Evolutionary conservation across 495 filamentous ascomycete genomes (phyloP).

Genomic region (Durotheca rogersii): DNA sequence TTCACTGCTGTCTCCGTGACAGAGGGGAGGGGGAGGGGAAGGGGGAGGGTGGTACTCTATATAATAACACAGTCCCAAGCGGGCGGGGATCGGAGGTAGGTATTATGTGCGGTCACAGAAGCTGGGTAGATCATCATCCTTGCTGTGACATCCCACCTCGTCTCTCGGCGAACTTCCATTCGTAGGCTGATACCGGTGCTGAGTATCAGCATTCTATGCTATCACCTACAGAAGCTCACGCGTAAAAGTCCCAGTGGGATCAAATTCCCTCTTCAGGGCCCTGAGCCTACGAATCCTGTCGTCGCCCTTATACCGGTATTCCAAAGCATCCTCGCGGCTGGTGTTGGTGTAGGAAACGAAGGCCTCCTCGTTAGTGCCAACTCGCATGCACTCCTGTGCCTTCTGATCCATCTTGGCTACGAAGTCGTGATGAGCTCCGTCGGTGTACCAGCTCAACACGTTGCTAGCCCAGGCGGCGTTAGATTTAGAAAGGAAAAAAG

Average conservation of each 20-base stretch:
- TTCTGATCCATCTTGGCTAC: conserved; percentile 4
- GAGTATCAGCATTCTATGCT: too few species aligned
- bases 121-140: too few species aligned
- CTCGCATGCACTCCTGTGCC: conserved; percentile 8
- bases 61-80: too few species aligned
- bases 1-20: too few species aligned
- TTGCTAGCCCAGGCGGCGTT: too few species aligned
- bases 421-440: conserved; percentile 2
- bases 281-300: conserved; percentile 3
- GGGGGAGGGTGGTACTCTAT: too few species aligned
- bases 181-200: too few species aligned
- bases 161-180: too few species aligned
- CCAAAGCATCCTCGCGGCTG: conserved; percentile 8
- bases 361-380: background rate
- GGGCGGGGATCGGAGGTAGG: too few species aligned
- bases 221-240: conserved; percentile 3
- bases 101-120: too few species aligned
- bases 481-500: background rate
- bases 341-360: conserved; percentile 9
- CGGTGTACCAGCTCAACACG: conserved; percentile 9
- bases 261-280: conserved; percentile 13
- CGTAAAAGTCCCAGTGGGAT: conserved; percentile 10
- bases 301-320: conserved; percentile 8
- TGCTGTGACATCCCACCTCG: too few species aligned
- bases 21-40: too few species aligned